A percentile compares a stretch with the other conserved stretches of the same genome.
Evolutionary conservation across 2,329 filamentous ascomycete species (phyloP).

Genomic region (Ciborinia camelliae): DNA sequence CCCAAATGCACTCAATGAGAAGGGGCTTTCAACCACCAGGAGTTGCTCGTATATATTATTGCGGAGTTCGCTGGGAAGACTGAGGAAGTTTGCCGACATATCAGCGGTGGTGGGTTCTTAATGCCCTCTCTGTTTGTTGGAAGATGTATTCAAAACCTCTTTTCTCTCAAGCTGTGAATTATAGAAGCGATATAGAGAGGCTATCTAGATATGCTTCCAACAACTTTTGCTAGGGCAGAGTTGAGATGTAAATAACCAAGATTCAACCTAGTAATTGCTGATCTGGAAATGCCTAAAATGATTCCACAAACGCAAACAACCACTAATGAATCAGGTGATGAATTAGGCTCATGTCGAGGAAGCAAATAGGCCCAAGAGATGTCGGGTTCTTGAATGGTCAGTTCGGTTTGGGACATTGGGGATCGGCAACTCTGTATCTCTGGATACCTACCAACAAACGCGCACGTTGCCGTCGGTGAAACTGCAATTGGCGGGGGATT

Average conservation of each 20-base stretch:
- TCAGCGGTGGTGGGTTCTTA: background rate
- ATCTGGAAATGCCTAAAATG: background rate
- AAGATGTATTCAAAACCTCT: background rate
- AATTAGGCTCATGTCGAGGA: background rate
- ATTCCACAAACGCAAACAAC: background rate
- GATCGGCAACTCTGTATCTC: too few species aligned
- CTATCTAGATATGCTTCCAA: background rate
- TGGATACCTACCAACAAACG: background rate
- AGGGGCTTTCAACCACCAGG: background rate
- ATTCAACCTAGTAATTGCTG: background rate
- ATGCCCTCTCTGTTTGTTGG: background rate
- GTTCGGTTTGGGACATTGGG: too few species aligned
- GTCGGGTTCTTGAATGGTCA: too few species aligned
- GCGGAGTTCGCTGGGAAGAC: slow-evolving; percentile 18
- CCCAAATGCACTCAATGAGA: background rate
- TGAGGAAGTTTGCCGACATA: slow-evolving; percentile 17
- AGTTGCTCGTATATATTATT: slow-evolving; percentile 16
- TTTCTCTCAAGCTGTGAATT: background rate
- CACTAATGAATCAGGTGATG: background rate
- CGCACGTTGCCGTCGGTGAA: background rate
- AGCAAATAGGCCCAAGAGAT: background rate
- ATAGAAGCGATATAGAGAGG: background rate
- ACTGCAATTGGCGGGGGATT: background rate
- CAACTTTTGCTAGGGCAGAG: background rate
- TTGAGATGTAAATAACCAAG: background rate